Conservation (phyloP, 2,329 filamentous ascomycete genomes). For the Nemania sp. region DNA sequence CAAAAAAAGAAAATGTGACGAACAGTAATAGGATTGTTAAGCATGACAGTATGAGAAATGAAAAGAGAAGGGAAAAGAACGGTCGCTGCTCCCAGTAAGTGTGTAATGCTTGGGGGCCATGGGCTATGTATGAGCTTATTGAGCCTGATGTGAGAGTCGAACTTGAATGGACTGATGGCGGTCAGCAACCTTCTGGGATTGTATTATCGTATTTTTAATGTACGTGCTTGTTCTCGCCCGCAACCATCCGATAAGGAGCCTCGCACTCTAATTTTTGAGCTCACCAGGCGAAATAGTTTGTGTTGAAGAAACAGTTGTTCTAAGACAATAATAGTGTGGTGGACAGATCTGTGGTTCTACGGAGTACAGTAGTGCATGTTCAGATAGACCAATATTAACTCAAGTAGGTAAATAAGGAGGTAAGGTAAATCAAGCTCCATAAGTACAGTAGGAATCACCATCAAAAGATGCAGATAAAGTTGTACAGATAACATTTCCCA, state of each 20-base stretch:
- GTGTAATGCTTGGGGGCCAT: no score
- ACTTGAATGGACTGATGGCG: constrained; percentile 26
- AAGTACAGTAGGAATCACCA: no score
- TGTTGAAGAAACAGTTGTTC: neutral
- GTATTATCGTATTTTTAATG: neutral
- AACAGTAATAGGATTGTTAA: neutral
- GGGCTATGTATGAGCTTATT: no score
- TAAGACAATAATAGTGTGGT: no score
- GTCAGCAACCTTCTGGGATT: neutral
- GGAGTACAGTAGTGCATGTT: no score
- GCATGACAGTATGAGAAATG: neutral
- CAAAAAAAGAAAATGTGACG: neutral
- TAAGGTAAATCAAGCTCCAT: no score
- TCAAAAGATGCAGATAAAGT: no score
- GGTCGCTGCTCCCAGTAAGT: no score
- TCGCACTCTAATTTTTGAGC: constrained; percentile 74
- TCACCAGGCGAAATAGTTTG: constrained; percentile 56
- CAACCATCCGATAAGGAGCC: constrained; percentile 60
- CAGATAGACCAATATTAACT: no score
- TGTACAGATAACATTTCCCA: neutral
- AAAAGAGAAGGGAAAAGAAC: neutral
- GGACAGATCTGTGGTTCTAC: no score
- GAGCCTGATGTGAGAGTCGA: constrained; percentile 54
- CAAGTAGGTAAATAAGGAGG: no score
- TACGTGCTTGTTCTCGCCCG: constrained; percentile 29